These are phyloP conservation scores for Alternaria novae-zelandiae DNA, from an alignment of 2,329 filamentous ascomycete species.

Conservation along the genomic window DNA sequence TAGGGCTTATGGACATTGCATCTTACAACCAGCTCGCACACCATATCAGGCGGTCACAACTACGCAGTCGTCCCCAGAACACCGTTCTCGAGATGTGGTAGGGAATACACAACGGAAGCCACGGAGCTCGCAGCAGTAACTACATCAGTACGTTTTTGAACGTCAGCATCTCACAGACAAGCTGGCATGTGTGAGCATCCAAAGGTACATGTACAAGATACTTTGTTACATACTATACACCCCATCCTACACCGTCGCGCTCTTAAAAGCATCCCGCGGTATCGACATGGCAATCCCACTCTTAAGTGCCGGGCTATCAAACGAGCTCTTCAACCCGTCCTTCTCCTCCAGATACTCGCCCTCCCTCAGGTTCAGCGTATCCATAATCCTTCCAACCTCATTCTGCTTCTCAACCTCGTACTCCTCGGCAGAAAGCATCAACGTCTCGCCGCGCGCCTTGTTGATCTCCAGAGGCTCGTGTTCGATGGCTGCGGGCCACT, in stretches of 20 bases:
- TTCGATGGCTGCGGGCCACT: conserved; percentile 30
- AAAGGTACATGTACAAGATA: background rate
- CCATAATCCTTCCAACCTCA: conserved; percentile 25
- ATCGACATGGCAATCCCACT: background rate
- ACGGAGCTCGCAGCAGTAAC: too few species aligned
- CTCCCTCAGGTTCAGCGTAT: conserved; percentile 6
- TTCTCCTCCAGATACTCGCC: background rate
- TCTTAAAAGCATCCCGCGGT: background rate
- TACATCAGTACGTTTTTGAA: too few species aligned
- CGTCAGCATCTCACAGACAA: too few species aligned
- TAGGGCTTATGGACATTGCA: too few species aligned
- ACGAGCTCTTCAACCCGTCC: background rate
- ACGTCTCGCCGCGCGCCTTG: conserved; percentile 10
- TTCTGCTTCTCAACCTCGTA: conserved; percentile 23
- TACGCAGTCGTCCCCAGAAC: too few species aligned
- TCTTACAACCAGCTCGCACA: too few species aligned
- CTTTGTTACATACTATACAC: background rate
- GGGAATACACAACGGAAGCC: too few species aligned
- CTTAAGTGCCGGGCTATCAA: conserved; percentile 3
- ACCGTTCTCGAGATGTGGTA: too few species aligned
- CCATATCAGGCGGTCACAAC: too few species aligned
- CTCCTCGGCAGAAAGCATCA: conserved; percentile 27
- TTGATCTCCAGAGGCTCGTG: conserved; percentile 31
- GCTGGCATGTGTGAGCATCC: too few species aligned
- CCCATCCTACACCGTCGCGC: background rate